phyloP scores from a whole-genome alignment of 1,284 basidiomycete species.

The Puccinia polysora region DNA sequence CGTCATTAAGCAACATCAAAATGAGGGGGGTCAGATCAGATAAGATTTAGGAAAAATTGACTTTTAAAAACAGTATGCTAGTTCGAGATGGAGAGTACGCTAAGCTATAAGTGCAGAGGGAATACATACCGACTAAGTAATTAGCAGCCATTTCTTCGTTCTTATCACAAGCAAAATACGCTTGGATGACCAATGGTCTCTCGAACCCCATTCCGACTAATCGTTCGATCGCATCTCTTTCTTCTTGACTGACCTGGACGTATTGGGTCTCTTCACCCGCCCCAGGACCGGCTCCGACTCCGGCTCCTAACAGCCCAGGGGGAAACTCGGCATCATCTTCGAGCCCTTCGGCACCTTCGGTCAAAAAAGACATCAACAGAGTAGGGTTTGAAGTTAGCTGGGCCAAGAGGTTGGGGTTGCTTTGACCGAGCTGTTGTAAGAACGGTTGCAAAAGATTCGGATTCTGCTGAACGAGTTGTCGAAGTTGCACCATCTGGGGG shows the following conservation, averaged over 20 bases:
- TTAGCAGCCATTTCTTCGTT: constrained; percentile 92
- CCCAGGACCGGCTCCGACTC: background rate
- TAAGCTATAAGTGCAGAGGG: background rate
- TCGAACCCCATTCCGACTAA: constrained; percentile 80
- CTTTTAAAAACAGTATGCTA: background rate
- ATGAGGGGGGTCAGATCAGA: too few relatives aligned
- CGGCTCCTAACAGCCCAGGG: constrained; percentile 21
- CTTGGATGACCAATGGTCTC: constrained; percentile 70
- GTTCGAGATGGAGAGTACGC: background rate
- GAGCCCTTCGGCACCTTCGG: constrained; percentile 47
- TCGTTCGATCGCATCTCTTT: constrained; percentile 72
- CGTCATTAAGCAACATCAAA: too few relatives aligned
- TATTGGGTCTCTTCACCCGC: constrained; percentile 28
- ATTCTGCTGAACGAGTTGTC: constrained; percentile 66
- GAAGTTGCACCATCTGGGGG: constrained; percentile 45
- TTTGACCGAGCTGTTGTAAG: constrained; percentile 70
- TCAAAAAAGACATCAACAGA: constrained; percentile 49
- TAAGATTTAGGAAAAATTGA: too few relatives aligned
- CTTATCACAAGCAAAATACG: constrained; percentile 87
- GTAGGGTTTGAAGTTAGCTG: constrained; percentile 49
- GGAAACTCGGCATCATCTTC: constrained; percentile 46
- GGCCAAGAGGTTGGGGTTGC: constrained; percentile 64
- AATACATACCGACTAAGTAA: constrained; percentile 67
- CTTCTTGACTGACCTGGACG: constrained; percentile 41
- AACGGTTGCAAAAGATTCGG: constrained; percentile 71